Conservation (phyloP, 2,329 filamentous ascomycete species). For the Aaosphaeria pasadenensis region DNA sequence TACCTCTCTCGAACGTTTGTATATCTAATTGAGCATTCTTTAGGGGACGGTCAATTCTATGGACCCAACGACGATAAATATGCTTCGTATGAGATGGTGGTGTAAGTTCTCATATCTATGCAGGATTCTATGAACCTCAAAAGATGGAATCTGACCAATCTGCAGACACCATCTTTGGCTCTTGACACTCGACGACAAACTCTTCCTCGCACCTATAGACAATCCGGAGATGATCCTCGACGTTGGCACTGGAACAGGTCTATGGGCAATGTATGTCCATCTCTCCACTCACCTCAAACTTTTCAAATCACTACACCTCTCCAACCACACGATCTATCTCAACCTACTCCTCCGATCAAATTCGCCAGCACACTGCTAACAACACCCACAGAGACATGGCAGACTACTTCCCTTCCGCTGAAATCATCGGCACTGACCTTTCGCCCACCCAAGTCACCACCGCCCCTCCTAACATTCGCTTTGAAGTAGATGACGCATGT, state of each 20-base stretch:
- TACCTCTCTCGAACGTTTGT: too few species aligned
- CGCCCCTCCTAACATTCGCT: constrained; percentile 41
- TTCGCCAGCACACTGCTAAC: too few species aligned
- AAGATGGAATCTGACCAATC: background rate
- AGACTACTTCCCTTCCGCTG: constrained; percentile 32
- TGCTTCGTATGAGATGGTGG: constrained; percentile 25
- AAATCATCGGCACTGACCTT: constrained; percentile 36
- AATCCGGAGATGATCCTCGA: constrained; percentile 30
- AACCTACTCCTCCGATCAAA: background rate
- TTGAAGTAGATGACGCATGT: constrained; percentile 45
- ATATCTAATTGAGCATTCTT: background rate
- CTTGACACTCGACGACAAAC: constrained; percentile 30
- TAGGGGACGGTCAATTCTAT: constrained; percentile 33
- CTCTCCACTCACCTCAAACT: background rate
- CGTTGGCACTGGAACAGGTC: constrained; percentile 33
- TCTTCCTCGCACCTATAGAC: constrained; percentile 32
- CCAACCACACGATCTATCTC: background rate
- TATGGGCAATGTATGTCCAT: constrained; percentile 29
- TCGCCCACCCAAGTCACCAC: constrained; percentile 31
- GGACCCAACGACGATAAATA: constrained; percentile 32
- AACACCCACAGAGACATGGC: constrained; percentile 27
- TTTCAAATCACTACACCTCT: background rate
- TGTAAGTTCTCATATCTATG: constrained; percentile 7
- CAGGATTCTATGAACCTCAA: too few species aligned
- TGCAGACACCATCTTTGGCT: constrained; percentile 32